These are phyloP conservation scores for Erodium moschatum DNA, from an alignment of 441 rosid genomes.

Conservation along the genomic window DNA sequence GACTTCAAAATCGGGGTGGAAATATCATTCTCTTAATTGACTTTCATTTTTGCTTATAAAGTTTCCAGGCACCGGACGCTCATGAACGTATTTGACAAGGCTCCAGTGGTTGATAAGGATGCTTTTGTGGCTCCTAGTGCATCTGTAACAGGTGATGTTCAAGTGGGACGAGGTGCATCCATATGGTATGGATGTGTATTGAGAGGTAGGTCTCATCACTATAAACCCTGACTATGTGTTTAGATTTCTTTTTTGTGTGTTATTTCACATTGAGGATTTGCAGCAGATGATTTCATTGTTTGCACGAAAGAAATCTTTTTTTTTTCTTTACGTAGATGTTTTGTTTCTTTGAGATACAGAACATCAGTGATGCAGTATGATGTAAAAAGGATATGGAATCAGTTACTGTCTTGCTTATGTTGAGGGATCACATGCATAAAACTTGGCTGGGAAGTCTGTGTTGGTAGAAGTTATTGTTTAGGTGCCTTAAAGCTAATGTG, in stretches of 20 bases:
- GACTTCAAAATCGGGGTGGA: neutral
- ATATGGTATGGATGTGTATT: conserved; percentile 95
- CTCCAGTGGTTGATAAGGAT: conserved; percentile 65
- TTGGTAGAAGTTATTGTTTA: neutral
- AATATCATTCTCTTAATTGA: conserved; percentile 5
- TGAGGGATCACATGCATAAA: neutral
- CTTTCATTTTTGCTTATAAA: conserved; percentile 16
- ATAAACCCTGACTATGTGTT: neutral
- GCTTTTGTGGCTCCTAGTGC: conserved; percentile 91
- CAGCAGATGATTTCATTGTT: neutral
- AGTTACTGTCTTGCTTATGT: neutral
- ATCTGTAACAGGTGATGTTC: conserved; percentile 76
- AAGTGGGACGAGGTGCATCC: conserved; percentile 79
- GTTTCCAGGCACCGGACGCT: conserved; percentile 95
- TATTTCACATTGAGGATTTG: neutral
- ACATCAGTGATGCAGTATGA: neutral
- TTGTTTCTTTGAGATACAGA: neutral
- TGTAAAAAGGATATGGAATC: neutral
- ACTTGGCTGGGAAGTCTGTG: neutral
- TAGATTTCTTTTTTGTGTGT: neutral
- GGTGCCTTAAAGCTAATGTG: neutral
- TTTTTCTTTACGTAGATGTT: neutral
- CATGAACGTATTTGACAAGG: conserved; percentile 79
- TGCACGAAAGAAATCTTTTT: neutral
- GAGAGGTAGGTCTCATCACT: conserved; percentile 47